phyloP scores from a whole-genome alignment of 352 stramenopile species.

The Globisporangium parvum region DNA sequence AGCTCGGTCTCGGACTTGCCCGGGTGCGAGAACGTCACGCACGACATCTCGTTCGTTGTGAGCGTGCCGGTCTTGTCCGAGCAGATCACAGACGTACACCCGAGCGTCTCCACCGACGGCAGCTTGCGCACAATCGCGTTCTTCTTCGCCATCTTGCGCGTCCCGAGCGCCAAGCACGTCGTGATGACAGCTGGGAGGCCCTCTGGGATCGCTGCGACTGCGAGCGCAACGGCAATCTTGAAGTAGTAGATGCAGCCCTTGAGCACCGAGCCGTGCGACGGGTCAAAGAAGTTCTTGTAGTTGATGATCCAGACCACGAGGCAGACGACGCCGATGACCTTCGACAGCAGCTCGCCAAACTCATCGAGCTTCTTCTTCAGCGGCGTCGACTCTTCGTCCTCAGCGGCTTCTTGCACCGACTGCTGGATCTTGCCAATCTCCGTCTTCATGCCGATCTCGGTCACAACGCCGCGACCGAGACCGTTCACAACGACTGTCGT shows the following conservation, averaged over 20 bases:
- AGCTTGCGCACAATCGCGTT: constrained; percentile 99
- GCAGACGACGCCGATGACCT: constrained; percentile 97
- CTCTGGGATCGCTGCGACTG: constrained; percentile 98
- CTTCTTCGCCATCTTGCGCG: constrained; percentile 95
- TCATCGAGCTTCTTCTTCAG: constrained; percentile 98
- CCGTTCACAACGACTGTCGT: constrained; percentile 97
- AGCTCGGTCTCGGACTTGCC: constrained; percentile 65
- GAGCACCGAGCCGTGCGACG: constrained; percentile 81
- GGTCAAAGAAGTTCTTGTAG: constrained; percentile 96
- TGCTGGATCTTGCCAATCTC: constrained; percentile 98
- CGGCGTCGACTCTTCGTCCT: constrained; percentile 94
- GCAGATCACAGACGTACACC: constrained; percentile 94
- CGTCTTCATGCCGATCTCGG: constrained; percentile 95
- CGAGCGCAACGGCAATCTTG: constrained; percentile 98
- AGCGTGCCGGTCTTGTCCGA: constrained; percentile 94
- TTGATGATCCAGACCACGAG: constrained; percentile 95
- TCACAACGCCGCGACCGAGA: constrained; percentile 90
- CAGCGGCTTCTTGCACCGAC: constrained; percentile 89
- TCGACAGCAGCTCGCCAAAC: constrained; percentile 95
- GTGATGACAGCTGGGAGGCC: constrained; percentile 98
- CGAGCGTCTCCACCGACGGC: constrained; percentile 96
- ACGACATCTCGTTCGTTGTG: constrained; percentile 98
- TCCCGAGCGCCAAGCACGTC: constrained; percentile 93
- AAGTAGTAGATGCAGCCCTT: constrained; percentile 99
- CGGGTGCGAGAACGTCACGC: constrained; percentile 69